Conservation (phyloP, 805 yeast species). For the Millerago galiae region DNA sequence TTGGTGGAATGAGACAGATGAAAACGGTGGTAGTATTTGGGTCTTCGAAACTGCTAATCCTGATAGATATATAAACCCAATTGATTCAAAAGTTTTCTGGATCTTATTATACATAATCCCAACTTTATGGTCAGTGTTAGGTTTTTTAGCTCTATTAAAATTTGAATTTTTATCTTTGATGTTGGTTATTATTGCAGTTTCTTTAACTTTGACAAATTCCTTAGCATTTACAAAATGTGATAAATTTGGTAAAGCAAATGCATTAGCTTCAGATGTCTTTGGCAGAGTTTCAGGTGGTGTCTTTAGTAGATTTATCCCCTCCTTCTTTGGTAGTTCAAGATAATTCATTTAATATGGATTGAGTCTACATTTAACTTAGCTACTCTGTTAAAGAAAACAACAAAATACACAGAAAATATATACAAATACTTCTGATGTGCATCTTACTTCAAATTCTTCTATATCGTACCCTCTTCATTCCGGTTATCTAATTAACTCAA, state of each 20-base stretch:
- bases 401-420: no score
- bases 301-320: constrained; percentile 39
- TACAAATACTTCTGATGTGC: no score
- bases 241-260: constrained; percentile 81
- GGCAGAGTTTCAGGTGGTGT: constrained; percentile 44
- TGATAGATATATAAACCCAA: constrained; percentile 69
- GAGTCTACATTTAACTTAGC: no score
- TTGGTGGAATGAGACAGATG: constrained; percentile 92
- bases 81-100: constrained; percentile 91
- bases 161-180: constrained; percentile 64
- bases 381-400: no score
- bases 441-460: no score
- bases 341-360: no score
- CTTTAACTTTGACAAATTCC: constrained; percentile 73
- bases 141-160: constrained; percentile 70
- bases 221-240: constrained; percentile 90
- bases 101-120: constrained; percentile 69
- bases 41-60: constrained; percentile 85
- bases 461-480: no score
- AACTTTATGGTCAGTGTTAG: constrained; percentile 66
- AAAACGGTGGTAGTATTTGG: constrained; percentile 50
- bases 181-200: constrained; percentile 59
- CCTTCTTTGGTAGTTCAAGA: constrained; percentile 9
- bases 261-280: constrained; percentile 51
- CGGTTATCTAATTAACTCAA: no score